These are phyloP conservation scores for Alternaria atra DNA, from an alignment of 2,329 filamentous ascomycete species.

Conservation along the genomic window DNA sequence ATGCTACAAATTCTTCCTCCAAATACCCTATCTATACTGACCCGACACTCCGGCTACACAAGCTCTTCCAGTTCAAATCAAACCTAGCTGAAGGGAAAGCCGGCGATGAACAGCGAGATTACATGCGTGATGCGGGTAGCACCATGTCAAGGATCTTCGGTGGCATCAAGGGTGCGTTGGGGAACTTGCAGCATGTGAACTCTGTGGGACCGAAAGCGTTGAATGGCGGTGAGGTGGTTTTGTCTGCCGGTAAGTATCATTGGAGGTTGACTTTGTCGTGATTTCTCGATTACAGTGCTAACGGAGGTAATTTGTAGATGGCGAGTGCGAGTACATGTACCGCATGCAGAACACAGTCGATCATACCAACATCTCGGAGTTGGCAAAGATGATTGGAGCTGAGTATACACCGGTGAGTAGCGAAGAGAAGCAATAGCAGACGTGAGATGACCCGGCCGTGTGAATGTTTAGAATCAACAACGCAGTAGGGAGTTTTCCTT, in stretches of 20 bases:
- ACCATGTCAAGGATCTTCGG: slow-evolving; percentile 20
- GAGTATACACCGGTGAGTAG: not conserved
- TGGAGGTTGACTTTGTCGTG: not conserved
- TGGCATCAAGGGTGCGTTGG: slow-evolving; percentile 31
- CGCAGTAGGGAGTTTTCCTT: no score
- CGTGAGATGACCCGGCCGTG: not conserved
- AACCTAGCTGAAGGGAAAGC: slow-evolving; percentile 20
- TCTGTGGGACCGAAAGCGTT: slow-evolving; percentile 34
- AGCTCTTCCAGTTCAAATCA: slow-evolving; percentile 34
- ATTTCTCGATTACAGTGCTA: not conserved
- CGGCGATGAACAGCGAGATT: slow-evolving; percentile 29
- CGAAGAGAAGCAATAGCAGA: not conserved
- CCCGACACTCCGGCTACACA: slow-evolving; percentile 29
- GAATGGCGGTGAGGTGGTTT: slow-evolving; percentile 35
- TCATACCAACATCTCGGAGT: slow-evolving; percentile 29
- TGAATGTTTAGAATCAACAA: not conserved
- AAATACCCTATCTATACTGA: slow-evolving; percentile 37
- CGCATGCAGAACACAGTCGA: slow-evolving; percentile 41
- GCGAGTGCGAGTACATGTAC: slow-evolving; percentile 34
- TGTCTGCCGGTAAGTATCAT: slow-evolving; percentile 24
- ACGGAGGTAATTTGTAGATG: slow-evolving; percentile 16
- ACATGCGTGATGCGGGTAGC: slow-evolving; percentile 33
- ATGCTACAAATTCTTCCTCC: slow-evolving; percentile 24
- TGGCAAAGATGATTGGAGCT: slow-evolving; percentile 16
- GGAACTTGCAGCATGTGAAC: slow-evolving; percentile 24